Percentiles rank a stretch among this genome's conserved stretches.
These are phyloP conservation scores for Byssochlamys sp. DNA, from an alignment of 2,329 filamentous ascomycete species.

Conservation along the genomic window DNA sequence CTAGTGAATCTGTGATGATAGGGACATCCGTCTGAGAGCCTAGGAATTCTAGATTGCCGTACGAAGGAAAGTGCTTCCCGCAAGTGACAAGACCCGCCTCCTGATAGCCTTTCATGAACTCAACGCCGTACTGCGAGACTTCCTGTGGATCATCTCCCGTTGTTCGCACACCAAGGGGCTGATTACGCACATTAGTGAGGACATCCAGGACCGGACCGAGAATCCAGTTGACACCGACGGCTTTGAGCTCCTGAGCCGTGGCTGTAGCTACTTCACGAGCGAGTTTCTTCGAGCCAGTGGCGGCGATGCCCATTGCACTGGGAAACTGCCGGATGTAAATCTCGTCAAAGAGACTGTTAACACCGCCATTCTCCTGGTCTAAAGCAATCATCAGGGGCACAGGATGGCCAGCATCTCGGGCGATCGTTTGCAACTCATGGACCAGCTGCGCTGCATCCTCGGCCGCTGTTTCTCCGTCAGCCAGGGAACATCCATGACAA, in stretches of 20 bases:
- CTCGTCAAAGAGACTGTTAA: slow-evolving; percentile 92
- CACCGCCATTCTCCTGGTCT: slow-evolving; percentile 95
- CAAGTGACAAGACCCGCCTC: slow-evolving; percentile 81
- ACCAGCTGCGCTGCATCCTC: slow-evolving; percentile 81
- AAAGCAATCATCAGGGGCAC: slow-evolving; percentile 81
- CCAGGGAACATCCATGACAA: slow-evolving; percentile 8
- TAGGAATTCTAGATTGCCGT: slow-evolving; percentile 87
- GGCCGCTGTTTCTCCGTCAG: slow-evolving; percentile 55
- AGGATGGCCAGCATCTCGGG: slow-evolving; percentile 78
- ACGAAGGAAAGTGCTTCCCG: slow-evolving; percentile 93
- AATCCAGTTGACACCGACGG: slow-evolving; percentile 92
- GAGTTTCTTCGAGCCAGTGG: slow-evolving; percentile 72
- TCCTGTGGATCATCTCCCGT: slow-evolving; percentile 90
- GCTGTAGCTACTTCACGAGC: slow-evolving; percentile 87
- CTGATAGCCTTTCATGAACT: slow-evolving; percentile 84
- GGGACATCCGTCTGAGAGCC: slow-evolving; percentile 86
- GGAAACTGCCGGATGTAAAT: slow-evolving; percentile 94
- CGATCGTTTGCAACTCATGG: slow-evolving; percentile 84
- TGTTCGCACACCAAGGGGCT: slow-evolving; percentile 80
- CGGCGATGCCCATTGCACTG: slow-evolving; percentile 93
- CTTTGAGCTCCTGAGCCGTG: slow-evolving; percentile 81
- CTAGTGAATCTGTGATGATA: slow-evolving; percentile 87
- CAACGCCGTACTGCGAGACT: slow-evolving; percentile 83
- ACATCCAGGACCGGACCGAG: slow-evolving; percentile 90
- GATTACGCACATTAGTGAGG: slow-evolving; percentile 81